A percentile compares a stretch with the other conserved stretches of the same genome.
Evolutionary conservation across 2,329 filamentous ascomycete genomes (phyloP).

Genomic region (Periconia sp.): DNA sequence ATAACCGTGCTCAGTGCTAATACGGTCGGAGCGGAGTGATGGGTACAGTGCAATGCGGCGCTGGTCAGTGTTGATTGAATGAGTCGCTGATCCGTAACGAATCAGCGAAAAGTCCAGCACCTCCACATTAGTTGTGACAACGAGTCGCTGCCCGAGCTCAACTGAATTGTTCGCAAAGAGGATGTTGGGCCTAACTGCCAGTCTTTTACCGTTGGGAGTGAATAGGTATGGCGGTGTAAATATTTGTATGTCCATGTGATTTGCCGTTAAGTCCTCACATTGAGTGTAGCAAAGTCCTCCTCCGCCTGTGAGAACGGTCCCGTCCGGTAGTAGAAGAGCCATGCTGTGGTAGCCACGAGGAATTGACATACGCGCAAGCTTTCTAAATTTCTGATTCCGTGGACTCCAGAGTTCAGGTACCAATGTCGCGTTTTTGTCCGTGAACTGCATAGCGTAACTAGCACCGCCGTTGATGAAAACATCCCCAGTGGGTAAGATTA

Average conservation of each 20-base stretch:
- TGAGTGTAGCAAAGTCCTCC: constrained; percentile 20
- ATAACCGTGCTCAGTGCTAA: no score
- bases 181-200: constrained; percentile 17
- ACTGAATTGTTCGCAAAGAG: constrained; percentile 12
- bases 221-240: constrained; percentile 34
- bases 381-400: constrained; percentile 15
- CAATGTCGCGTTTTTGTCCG: constrained; percentile 15
- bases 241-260: constrained; percentile 28
- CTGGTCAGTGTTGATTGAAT: constrained; percentile 32
- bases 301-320: constrained; percentile 21
- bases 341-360: constrained; percentile 25
- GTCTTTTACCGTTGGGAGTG: constrained; percentile 20
- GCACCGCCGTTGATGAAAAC: constrained; percentile 24
- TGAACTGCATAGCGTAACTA: constrained; percentile 27
- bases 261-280: background rate
- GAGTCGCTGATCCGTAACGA: constrained; percentile 29
- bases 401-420: constrained; percentile 24
- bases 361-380: constrained; percentile 14
- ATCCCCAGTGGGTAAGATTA: constrained; percentile 24
- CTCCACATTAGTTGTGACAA: constrained; percentile 8
- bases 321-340: constrained; percentile 23
- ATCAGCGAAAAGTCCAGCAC: constrained; percentile 16
- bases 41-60: constrained; percentile 20
- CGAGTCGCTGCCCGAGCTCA: constrained; percentile 20
- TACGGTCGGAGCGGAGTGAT: background rate